phyloP scores from a whole-genome alignment of 306 rosid genomes.

The Comarum palustre region DNA sequence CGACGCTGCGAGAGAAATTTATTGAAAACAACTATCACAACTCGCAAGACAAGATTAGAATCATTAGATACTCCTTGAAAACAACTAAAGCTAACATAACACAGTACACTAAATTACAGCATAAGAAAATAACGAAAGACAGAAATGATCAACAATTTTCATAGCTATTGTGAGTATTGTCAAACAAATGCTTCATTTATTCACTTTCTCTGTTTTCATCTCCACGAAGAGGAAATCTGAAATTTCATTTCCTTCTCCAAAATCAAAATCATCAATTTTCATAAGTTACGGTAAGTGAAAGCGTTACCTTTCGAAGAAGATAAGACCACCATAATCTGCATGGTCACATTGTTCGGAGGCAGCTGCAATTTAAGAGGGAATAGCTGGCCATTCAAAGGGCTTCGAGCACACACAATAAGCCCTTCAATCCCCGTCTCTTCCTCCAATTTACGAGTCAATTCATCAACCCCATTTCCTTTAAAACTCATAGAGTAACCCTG shows the following conservation, averaged over 20 bases:
- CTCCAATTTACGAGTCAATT: constrained; percentile 62
- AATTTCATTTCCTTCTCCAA: too few relatives aligned
- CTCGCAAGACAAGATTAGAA: neutral
- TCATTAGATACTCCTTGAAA: neutral
- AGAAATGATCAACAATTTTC: neutral
- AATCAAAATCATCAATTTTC: too few relatives aligned
- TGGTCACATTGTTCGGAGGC: constrained; percentile 79
- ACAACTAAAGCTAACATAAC: neutral
- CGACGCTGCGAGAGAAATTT: too few relatives aligned
- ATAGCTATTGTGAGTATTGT: too few relatives aligned
- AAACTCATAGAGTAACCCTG: constrained; percentile 53
- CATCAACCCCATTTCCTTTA: constrained; percentile 77
- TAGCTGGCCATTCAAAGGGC: constrained; percentile 74
- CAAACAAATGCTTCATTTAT: too few relatives aligned
- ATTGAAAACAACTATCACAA: neutral
- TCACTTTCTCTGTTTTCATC: too few relatives aligned
- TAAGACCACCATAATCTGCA: constrained; percentile 68
- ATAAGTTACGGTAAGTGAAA: neutral
- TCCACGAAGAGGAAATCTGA: too few relatives aligned
- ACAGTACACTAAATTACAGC: neutral
- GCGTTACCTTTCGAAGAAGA: constrained; percentile 54
- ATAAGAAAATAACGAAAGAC: neutral
- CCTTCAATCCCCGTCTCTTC: constrained; percentile 78
- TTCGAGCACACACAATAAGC: constrained; percentile 61
- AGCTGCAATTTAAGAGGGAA: constrained; percentile 89